Evolutionary conservation across 257 asterid genomes (phyloP).

Genomic region (Solanum megistacrolobum): DNA sequence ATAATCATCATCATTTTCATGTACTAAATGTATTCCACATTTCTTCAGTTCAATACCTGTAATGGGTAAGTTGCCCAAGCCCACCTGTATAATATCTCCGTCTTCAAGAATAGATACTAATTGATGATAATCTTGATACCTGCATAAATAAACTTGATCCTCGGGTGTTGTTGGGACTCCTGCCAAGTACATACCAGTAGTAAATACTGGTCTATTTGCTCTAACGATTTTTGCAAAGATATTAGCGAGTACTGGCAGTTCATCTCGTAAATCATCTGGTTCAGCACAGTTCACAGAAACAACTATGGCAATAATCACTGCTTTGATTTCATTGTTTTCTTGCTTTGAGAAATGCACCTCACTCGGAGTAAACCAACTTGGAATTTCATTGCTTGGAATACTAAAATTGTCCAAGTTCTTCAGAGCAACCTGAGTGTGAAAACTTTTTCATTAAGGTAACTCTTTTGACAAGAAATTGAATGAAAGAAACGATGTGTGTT

Average conservation of each 20-base stretch:
- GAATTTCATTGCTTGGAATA: constrained; percentile 22
- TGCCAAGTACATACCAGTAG: background rate
- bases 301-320: constrained; percentile 12
- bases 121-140: constrained; percentile 8
- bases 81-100: constrained; percentile 14
- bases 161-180: constrained; percentile 17
- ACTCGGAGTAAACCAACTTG: constrained; percentile 14
- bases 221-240: constrained; percentile 15
- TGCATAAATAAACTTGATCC: constrained; percentile 20
- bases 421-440: constrained; percentile 13
- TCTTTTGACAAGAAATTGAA: background rate
- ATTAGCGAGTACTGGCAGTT: constrained; percentile 11
- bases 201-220: background rate
- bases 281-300: constrained; percentile 11
- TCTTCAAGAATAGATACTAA: constrained; percentile 9
- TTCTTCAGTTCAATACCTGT: constrained; percentile 15
- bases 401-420: constrained; percentile 10
- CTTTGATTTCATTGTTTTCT: constrained; percentile 13
- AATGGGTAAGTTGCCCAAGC: background rate
- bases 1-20: constrained; percentile 21
- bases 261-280: constrained; percentile 8
- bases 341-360: constrained; percentile 6
- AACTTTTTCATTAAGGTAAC: background rate
- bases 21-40: constrained; percentile 15
- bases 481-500: background rate